phyloP scores from a whole-genome alignment of 208 protist species.

The Crithidia sp. region DNA sequence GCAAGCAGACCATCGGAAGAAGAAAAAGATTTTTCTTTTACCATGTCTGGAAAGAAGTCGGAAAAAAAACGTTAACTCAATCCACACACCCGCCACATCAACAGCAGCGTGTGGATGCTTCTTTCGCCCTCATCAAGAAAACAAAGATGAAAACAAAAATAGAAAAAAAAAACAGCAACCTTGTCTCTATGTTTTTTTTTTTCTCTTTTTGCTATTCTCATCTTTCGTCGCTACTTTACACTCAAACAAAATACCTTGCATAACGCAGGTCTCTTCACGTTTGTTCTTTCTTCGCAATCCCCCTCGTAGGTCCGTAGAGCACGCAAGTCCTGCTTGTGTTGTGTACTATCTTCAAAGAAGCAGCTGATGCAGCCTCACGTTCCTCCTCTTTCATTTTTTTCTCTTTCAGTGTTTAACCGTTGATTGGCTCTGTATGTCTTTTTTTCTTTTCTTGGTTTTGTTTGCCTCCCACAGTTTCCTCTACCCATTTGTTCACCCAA shows the following conservation, averaged over 20 bases:
- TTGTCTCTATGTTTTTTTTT: constrained; percentile 10
- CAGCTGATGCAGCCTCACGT: neutral
- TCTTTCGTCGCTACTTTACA: neutral
- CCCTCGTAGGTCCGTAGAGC: neutral
- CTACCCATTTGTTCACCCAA: neutral
- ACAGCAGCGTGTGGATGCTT: constrained; percentile 17
- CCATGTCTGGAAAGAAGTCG: neutral
- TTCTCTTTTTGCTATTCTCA: neutral
- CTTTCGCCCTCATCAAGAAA: constrained; percentile 2
- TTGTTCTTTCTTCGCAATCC: neutral
- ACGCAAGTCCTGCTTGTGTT: neutral
- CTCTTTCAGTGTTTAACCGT: neutral
- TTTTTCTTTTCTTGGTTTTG: neutral
- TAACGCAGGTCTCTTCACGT: no score
- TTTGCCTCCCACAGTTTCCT: neutral
- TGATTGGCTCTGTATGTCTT: neutral
- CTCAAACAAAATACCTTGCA: neutral
- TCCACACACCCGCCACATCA: constrained; percentile 9
- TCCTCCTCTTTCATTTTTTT: neutral
- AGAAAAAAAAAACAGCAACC: no score
- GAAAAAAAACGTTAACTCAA: constrained; percentile 4
- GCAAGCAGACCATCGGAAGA: neutral
- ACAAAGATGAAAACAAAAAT: neutral
- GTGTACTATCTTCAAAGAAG: neutral
- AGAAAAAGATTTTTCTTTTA: neutral